Base-by-base conservation (phyloP, 345 rosid genomes). In the Iberis pinnata region DNA sequence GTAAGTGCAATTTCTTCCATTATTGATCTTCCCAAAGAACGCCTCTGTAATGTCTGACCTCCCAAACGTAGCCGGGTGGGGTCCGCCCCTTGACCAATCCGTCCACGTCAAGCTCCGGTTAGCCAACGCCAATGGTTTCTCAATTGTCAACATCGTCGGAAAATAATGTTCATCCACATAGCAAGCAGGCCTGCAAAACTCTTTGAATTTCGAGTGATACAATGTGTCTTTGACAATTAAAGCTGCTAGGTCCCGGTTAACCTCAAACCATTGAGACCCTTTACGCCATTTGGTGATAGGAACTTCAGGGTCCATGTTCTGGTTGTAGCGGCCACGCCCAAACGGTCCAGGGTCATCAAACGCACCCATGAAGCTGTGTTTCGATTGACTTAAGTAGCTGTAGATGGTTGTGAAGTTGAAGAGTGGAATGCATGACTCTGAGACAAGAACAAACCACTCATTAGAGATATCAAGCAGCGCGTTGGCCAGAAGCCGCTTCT, bases 241-340 rank as follows among this genome's bases (percentile, higher is more conserved):
- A 53, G 81, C 37, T 36, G 97, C 95, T 3, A 85, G 88, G 49
- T 73, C 75, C 17, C 98, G 70, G 75, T 75, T 76, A 19, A 82
- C n/a, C 75, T 80, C 98, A 44, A 90, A 90, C 98, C 98, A 90
- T 25, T 84, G 99, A 3, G 99, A 75, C 25, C 97, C 98, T 77
- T 92, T 88, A 4, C 94, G 84, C 98, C 97, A 81, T 20, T 80
- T 72, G 51, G 78, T 72, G 40, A 88, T 41, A 56, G 74, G 73
- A 65, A 92, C 94, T 68, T 74, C 85, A 0, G 98, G 98, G 8
- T 73, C 74, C 95, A 92, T 92, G 58, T 74, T 80, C 32, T 36
- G 39, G 37, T 78, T 72, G 60, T 92, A 92, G 17, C 98, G 80
- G 12, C 98, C 98, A 27, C 97, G 76, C 17, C 98, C 98, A 20